Evolutionary conservation across 225 moss, liverwort and hornwort genomes (phyloP).

Genomic region (Asterella californica): DNA sequence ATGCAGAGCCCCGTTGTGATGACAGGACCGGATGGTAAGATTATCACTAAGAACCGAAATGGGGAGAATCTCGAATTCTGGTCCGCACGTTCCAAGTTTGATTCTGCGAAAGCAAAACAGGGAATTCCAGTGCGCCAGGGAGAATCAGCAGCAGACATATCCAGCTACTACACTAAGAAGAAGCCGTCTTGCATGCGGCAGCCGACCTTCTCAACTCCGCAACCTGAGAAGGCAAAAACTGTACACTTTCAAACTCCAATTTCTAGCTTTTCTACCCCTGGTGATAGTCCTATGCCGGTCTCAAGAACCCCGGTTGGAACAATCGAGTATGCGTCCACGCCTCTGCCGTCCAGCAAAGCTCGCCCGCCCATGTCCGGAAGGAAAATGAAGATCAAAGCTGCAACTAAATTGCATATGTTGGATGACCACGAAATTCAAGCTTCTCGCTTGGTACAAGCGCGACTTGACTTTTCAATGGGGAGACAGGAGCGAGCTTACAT

Average conservation of each 20-base stretch:
- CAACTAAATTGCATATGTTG: conserved; percentile 48
- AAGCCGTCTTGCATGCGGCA: conserved; percentile 14
- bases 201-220: conserved; percentile 26
- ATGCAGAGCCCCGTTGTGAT: conserved; percentile 62
- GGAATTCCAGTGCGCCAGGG: conserved; percentile 43
- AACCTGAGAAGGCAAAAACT: conserved; percentile 12
- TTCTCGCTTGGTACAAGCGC: conserved; percentile 53
- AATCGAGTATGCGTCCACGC: conserved; percentile 2
- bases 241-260: conserved; percentile 10
- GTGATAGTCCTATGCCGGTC: not conserved
- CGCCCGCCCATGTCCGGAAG: conserved; percentile 55
- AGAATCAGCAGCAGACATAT: conserved; percentile 38
- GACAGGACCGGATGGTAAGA: conserved; percentile 59
- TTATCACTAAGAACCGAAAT: conserved; percentile 50
- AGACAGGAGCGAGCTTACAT: conserved; percentile 63
- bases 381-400: conserved; percentile 57
- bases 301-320: conserved; percentile 15
- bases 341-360: conserved; percentile 27
- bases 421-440: conserved; percentile 71
- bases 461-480: conserved; percentile 56
- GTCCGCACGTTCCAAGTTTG: conserved; percentile 31
- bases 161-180: conserved; percentile 26
- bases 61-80: conserved; percentile 28
- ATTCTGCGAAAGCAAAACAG: conserved; percentile 43
- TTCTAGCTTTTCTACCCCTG: not conserved